Percentiles rank a stretch among this genome's conserved stretches.
Conservation (phyloP, 169 alveolate genomes). For the Cyclospora cayetanensis region DNA sequence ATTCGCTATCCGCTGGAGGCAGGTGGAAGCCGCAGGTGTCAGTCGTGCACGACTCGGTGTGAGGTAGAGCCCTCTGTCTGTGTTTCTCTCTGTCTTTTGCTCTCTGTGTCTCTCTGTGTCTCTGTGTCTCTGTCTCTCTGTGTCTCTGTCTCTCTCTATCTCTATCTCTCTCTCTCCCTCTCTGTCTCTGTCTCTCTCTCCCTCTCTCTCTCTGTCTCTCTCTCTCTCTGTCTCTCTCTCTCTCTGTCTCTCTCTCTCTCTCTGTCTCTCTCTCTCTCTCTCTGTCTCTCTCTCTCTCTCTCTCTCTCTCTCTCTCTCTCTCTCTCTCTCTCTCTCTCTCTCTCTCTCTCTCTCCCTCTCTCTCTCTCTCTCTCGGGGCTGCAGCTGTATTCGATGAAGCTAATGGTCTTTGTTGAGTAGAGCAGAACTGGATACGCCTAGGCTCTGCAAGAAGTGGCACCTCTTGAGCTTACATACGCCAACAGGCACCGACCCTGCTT, state of each 20-base stretch:
- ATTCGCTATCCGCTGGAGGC: too few species aligned
- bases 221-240: not conserved
- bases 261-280: not conserved
- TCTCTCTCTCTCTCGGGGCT: not conserved
- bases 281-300: not conserved
- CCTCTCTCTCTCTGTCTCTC: not conserved
- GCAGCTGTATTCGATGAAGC: too few species aligned
- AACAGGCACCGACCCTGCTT: too few species aligned
- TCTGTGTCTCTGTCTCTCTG: too few species aligned
- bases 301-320: not conserved
- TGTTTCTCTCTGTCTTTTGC: not conserved
- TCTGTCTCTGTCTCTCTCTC: not conserved
- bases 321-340: not conserved
- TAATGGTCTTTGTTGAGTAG: too few species aligned
- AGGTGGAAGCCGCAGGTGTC: too few species aligned
- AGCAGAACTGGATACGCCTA: too few species aligned
- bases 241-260: not conserved
- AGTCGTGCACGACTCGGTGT: too few species aligned
- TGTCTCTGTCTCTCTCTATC: not conserved
- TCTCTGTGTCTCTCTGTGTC: too few species aligned
- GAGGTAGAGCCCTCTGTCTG: not conserved
- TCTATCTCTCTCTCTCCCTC: not conserved
- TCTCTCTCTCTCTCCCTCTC: not conserved
- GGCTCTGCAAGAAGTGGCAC: too few species aligned
- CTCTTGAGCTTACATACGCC: too few species aligned